Base-by-base conservation (phyloP, 805 yeast species). In the Sporopachydermia quercuum region DNA sequence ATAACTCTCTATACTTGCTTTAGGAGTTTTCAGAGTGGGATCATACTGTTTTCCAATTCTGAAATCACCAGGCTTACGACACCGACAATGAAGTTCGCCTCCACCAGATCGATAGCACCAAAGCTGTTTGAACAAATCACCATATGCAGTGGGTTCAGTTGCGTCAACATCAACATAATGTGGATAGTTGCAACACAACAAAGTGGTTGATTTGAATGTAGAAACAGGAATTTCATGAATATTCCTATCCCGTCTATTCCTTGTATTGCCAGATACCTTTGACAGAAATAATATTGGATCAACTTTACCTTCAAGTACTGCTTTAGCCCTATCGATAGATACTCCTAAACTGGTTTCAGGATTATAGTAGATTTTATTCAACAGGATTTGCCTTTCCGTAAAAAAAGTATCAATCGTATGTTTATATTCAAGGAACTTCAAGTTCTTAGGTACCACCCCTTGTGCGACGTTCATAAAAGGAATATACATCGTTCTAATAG, bases 401-500 rank as follows among this genome's bases (percentile, higher is more conserved):
- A 23, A 23, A 23, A 23, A 23, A 23, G 30, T 23, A 8, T 23
- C 30, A 23, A 23, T n/a, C n/a, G 30, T 23, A 23, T 23, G 30
- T 23, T 23, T 23, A n/a, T 23, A 23, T n/a, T 23, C 30, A 8
- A 23, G n/a, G n/a, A 23, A 23, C n/a, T n/a, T 8, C n/a, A 23
- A 23, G n/a, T 23, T 23, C 30, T 23, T n/a, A 8, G 30, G 30
- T 8, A 8, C 30, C 30, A 23, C 30, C 8, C 30, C 30, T 23
- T 23, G 8, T n/a, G 30, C 30, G 8, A 23, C 30, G n/a, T 8
- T n/a, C 30, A 23, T n/a, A 8, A 23, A 23, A 23, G 30, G 30
- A 8, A 23, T n/a, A n/a, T 23, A 23, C 8, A 23, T n/a, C 8
- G 13, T 8, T 8, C 30, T 61, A 39, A 56, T 54, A n/a, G 60